Conservation (phyloP, 176 grass and related monocot species). For the Phoenix dactylifera region DNA sequence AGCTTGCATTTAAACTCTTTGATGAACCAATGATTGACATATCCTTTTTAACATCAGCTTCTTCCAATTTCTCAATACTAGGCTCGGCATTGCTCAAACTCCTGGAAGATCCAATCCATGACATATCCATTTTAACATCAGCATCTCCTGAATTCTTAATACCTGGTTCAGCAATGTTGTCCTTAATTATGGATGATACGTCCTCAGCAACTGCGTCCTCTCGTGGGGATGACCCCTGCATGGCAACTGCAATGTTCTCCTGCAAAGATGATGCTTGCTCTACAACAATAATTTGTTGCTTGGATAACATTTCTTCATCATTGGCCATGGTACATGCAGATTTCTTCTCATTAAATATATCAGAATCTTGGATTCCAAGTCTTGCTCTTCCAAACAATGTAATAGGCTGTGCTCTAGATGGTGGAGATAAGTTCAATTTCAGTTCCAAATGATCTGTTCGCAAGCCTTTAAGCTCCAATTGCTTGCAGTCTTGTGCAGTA, state of each 20-base stretch:
- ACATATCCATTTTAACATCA: slow-evolving; percentile 10
- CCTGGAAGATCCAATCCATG: neutral
- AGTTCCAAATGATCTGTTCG: slow-evolving; percentile 30
- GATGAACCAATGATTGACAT: slow-evolving; percentile 36
- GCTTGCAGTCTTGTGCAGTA: neutral
- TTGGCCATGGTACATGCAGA: slow-evolving; percentile 3
- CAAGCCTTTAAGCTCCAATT: neutral
- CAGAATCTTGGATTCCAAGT: slow-evolving; percentile 49
- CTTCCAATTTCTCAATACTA: slow-evolving; percentile 2
- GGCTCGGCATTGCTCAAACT: slow-evolving; percentile 14
- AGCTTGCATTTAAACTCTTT: slow-evolving; percentile 51
- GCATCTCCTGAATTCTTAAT: slow-evolving; percentile 12
- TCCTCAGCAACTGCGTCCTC: neutral
- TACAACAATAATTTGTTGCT: neutral
- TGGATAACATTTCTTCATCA: slow-evolving; percentile 1
- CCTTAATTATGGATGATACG: neutral
- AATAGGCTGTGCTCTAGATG: slow-evolving; percentile 31
- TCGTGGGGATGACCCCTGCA: neutral
- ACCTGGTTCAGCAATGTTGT: neutral
- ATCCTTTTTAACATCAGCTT: slow-evolving; percentile 4
- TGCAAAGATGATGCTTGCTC: slow-evolving; percentile 4
- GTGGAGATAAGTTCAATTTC: slow-evolving; percentile 34
- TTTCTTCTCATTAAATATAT: slow-evolving; percentile 50
- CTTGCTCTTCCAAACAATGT: slow-evolving; percentile 89
- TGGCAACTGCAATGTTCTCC: neutral